These are phyloP conservation scores for Wilcoxina mikolae DNA, from an alignment of 495 filamentous ascomycete genomes.

Conservation along the genomic window DNA sequence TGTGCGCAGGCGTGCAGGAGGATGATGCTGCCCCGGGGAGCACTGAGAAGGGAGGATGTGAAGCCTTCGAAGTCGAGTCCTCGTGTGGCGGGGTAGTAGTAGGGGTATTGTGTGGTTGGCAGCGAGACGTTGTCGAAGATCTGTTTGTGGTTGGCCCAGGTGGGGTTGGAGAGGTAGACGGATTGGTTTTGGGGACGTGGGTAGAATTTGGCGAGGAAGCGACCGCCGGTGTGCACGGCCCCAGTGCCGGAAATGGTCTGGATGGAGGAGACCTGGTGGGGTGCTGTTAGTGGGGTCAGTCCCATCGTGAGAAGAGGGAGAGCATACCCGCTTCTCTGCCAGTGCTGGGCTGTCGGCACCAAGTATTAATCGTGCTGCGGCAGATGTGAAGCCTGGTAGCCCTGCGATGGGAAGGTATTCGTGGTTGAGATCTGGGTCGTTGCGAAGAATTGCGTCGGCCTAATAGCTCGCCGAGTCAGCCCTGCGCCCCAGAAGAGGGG, in stretches of 20 bases:
- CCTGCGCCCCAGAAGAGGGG: not conserved
- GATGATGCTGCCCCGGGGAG: conserved; percentile 66
- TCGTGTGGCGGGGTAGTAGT: conserved; percentile 74
- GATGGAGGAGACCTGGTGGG: conserved; percentile 39
- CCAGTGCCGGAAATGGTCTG: conserved; percentile 90
- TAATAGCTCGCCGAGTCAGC: conserved; percentile 29
- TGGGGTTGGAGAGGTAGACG: conserved; percentile 83
- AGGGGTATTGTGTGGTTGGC: conserved; percentile 69
- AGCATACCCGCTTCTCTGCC: conserved; percentile 58
- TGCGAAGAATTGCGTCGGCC: conserved; percentile 78
- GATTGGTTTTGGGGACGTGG: conserved; percentile 42
- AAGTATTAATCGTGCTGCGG: conserved; percentile 79
- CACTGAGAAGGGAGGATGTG: conserved; percentile 48
- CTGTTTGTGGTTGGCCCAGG: conserved; percentile 97
- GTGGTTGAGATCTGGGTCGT: conserved; percentile 83
- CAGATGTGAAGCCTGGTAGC: conserved; percentile 64
- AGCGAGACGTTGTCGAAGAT: conserved; percentile 89
- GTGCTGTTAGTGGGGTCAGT: not conserved
- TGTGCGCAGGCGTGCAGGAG: conserved; percentile 94
- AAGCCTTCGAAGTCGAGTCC: conserved; percentile 87
- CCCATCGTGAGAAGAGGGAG: not conserved
- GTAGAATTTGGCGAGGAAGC: conserved; percentile 73
- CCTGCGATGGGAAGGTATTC: conserved; percentile 97
- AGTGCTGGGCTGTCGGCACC: conserved; percentile 67
- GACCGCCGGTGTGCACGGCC: conserved; percentile 71